phyloP scores from a whole-genome alignment of 169 alveolate species.

The Blepharisma undulans region DNA sequence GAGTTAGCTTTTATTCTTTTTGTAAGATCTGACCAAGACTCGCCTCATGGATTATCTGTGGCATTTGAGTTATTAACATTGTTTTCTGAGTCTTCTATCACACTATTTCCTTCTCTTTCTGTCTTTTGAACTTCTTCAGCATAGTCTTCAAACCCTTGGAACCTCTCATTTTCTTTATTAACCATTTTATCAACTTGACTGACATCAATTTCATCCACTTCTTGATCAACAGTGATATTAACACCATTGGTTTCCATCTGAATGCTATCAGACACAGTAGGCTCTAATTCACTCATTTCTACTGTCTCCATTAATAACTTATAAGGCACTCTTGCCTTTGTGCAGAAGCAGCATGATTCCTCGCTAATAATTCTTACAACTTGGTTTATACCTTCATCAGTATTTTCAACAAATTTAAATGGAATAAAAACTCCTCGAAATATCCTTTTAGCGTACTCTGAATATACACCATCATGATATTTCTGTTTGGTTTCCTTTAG shows the following conservation, averaged over 20 bases:
- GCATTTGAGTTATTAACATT: background rate
- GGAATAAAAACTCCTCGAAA: slow-evolving; percentile 33
- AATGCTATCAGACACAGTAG: background rate
- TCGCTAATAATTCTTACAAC: slow-evolving; percentile 6
- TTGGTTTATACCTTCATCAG: background rate
- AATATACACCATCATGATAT: background rate
- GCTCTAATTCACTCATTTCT: background rate
- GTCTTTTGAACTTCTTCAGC: background rate
- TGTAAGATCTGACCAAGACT: background rate
- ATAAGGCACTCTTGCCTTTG: slow-evolving; percentile 44
- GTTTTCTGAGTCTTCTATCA: background rate
- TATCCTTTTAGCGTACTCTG: slow-evolving; percentile 33
- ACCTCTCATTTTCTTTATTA: background rate
- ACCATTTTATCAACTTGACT: background rate
- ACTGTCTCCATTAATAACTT: slow-evolving; percentile 11
- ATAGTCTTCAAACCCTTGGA: slow-evolving; percentile 12
- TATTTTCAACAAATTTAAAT: background rate
- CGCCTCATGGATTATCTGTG: slow-evolving; percentile 23
- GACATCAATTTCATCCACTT: background rate
- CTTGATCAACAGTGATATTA: background rate
- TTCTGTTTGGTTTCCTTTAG: too few species aligned
- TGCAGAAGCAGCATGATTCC: slow-evolving; percentile 23
- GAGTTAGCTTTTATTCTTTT: background rate
- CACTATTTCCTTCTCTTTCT: background rate
- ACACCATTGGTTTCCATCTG: background rate